Base-by-base conservation (phyloP, 768 basidiomycete genomes). In the Naganishia kalamii region DNA sequence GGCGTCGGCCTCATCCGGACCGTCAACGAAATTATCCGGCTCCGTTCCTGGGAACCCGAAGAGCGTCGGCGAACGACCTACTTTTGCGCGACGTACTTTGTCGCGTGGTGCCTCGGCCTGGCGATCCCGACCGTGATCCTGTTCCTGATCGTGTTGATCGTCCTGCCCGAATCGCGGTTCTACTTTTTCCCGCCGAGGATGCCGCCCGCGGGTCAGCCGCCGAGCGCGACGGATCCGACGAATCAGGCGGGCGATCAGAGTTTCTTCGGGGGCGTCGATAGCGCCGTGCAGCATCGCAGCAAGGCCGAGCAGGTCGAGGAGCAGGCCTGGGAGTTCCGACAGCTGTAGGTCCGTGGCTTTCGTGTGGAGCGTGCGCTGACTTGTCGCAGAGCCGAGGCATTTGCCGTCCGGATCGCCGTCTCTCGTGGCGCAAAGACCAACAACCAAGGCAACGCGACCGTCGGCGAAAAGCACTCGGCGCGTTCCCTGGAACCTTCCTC, bases 251-350 rank as follows among this genome's bases (percentile, higher is more conserved):
- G 79, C 15, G 79, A 79, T 71, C 77, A 80, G 60, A 77, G 75
- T 48, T 50, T 78, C 21, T 63, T 80, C 15, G 77, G 74, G 0
- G 75, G 70, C 8, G 72, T 76, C 25, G 75, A 75, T 27, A 73
- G 75, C 15, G 71, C 72, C n/a, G 68, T 77, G 23, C 72, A 71
- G 40, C 79, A 79, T 63, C 66, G 77, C 25, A 74, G 72, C 32
- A 78, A 78, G 65, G 71, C 76, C 0, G 80, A 80, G 62, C 80
- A 80, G 65, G 71, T 76, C 43, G 79, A 80, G 50, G 72, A 80
- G 67, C 79, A 79, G 68, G 76, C 77, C 12, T 80, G 77, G 70
- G 80, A 80, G 67, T 79, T 79, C 44, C 74, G 74, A 6, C 52
- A 59, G 37, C 46, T 68, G 66, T 62, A 27, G 54, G 65, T 73